Conservation (phyloP, 139 green algal species). For the Spirogloea muscicola region DNA sequence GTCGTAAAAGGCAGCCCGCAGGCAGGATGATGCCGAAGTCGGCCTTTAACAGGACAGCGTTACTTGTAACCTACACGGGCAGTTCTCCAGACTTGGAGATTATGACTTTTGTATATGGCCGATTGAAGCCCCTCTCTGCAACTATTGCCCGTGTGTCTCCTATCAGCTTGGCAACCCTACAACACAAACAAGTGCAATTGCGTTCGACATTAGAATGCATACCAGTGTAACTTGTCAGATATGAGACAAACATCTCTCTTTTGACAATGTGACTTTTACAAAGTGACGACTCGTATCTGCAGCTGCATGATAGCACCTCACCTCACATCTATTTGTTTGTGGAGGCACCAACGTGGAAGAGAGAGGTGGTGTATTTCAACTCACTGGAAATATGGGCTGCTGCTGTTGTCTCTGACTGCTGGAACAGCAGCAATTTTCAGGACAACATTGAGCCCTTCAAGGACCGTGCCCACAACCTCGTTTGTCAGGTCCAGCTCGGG, state of each 20-base stretch:
- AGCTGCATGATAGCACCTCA: neutral
- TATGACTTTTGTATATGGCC: slow-evolving; percentile 15
- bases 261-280: neutral
- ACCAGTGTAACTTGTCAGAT: neutral
- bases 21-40: too few species aligned
- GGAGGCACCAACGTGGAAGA: neutral
- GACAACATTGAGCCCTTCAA: slow-evolving; percentile 40
- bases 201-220: neutral
- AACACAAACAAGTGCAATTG: slow-evolving; percentile 21
- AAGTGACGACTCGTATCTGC: neutral
- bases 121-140: slow-evolving; percentile 41
- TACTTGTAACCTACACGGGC: too few species aligned
- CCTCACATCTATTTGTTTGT: too few species aligned
- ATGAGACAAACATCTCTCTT: neutral
- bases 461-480: slow-evolving; percentile 34
- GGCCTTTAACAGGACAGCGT: too few species aligned
- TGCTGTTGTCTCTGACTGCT: slow-evolving; percentile 25
- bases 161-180: slow-evolving; percentile 22
- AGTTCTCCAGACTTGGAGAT: slow-evolving; percentile 28
- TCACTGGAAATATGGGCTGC: slow-evolving; percentile 25
- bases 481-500: slow-evolving; percentile 45
- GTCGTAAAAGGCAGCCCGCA: too few species aligned
- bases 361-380: neutral
- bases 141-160: slow-evolving; percentile 35
- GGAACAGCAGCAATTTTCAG: slow-evolving; percentile 1